Base-by-base conservation (phyloP, 495 filamentous ascomycete genomes). In the Chaetomium tenue region DNA sequence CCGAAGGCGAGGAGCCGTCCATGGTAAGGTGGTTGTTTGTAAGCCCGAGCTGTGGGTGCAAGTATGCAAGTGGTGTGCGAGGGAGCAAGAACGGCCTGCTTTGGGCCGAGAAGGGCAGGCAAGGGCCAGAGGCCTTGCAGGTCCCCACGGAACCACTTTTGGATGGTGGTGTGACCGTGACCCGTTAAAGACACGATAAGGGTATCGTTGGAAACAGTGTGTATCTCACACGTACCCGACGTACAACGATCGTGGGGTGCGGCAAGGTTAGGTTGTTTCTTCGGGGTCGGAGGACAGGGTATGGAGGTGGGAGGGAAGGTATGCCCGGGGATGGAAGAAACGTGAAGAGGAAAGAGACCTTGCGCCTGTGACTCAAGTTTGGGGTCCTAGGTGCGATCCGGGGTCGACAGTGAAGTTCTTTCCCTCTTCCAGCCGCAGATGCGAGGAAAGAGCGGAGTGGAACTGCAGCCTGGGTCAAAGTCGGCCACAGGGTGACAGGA, bases 1-100 rank as follows among this genome's bases (percentile, higher is more conserved):
- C 50, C 16, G 67, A 70, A 9, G 74, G 66, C 5, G 72, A 70
- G 44, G 76, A 73, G 61, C 72, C 72, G 63, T 79, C 79, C 76
- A 80, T 80, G 59, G 58, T 28, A 40, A 50, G 11, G 30, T 3
- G 16, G 6, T 53, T 13, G 48, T 37, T 11, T 37, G 33, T 37
- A 37, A 37, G 5, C 33, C 5, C 9, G 33, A 37, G 33, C 5
- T 37, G 33, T 37, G 33, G 6, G 33, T 37, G 33, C 33, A 23
- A 11, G 23, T 13, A 22, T 22, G 42, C 13, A 25, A 8, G 47
- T 6, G 28, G 6, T 30, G 6, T 55, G 28, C n/a, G 12, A 9
- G 52, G 0, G 30, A 55, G 28, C 6, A 11, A 18, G 13, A 18
- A 15, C 11, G 16, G 16, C 13, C 13, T 44, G 40, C 5, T 16